phyloP scores from a whole-genome alignment of 148 eudicot genomes.

The Arbutus unedo region DNA sequence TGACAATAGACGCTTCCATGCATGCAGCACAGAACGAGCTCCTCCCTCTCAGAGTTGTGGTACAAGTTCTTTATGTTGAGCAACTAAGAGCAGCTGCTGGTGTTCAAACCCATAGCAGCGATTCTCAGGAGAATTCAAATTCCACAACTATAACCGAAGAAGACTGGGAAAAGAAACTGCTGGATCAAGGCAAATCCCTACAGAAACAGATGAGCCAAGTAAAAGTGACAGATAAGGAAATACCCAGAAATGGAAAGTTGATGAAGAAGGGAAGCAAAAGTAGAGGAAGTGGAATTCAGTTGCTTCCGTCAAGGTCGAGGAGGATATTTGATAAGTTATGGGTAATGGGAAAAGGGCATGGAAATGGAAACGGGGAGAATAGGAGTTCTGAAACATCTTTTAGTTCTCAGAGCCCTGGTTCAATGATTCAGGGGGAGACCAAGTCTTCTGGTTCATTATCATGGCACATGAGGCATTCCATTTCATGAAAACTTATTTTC shows the following conservation, averaged over 20 bases:
- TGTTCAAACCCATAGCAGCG: constrained; percentile 27
- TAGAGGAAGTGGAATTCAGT: constrained; percentile 50
- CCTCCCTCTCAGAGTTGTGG: constrained; percentile 78
- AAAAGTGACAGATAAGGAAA: constrained; percentile 39
- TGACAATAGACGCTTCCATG: constrained; percentile 58
- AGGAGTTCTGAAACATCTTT: constrained; percentile 80
- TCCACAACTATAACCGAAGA: constrained; percentile 40
- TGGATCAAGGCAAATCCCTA: constrained; percentile 42
- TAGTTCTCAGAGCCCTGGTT: constrained; percentile 74
- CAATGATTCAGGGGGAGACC: constrained; percentile 53
- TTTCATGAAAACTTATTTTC: constrained; percentile 30
- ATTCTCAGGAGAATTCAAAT: constrained; percentile 31
- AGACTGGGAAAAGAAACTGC: constrained; percentile 42
- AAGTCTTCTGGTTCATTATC: constrained; percentile 53
- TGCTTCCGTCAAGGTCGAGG: constrained; percentile 79
- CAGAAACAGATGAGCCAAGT: constrained; percentile 49
- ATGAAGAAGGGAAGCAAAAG: constrained; percentile 35
- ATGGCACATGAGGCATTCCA: constrained; percentile 61
- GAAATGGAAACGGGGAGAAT: constrained; percentile 45
- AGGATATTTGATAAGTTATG: constrained; percentile 76
- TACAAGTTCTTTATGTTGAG: constrained; percentile 74
- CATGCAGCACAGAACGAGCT: constrained; percentile 87
- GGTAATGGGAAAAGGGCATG: constrained; percentile 57
- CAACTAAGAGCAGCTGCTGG: constrained; percentile 56
- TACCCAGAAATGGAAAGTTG: constrained; percentile 36